Conservation (phyloP, 345 rosid species). For the Aquilaria sinensis region DNA sequence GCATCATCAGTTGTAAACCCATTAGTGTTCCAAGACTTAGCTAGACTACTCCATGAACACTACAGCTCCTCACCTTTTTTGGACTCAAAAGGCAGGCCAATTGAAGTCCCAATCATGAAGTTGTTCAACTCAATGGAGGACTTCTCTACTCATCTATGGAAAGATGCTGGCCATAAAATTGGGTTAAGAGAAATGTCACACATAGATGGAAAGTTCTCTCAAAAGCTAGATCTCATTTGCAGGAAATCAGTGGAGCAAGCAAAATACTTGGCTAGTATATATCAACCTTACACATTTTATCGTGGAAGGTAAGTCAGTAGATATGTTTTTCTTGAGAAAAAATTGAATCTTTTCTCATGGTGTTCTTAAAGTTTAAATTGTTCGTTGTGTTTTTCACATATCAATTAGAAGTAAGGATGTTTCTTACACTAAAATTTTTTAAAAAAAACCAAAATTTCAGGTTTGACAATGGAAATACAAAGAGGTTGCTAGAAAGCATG, state of each 20-base stretch:
- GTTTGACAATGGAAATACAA: constrained; percentile 82
- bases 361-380: too few relatives aligned
- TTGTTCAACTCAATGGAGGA: constrained; percentile 74
- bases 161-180: constrained; percentile 44
- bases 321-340: not conserved
- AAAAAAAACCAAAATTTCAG: constrained; percentile 18
- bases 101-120: constrained; percentile 69
- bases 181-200: constrained; percentile 31
- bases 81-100: constrained; percentile 75
- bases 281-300: constrained; percentile 86
- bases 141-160: constrained; percentile 64
- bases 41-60: constrained; percentile 55
- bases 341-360: not conserved
- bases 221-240: constrained; percentile 53
- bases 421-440: too few relatives aligned
- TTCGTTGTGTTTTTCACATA: too few relatives aligned
- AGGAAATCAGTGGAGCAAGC: constrained; percentile 80
- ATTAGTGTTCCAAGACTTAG: constrained; percentile 56
- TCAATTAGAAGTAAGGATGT: too few relatives aligned
- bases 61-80: constrained; percentile 61
- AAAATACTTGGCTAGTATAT: constrained; percentile 67
- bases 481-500: constrained; percentile 67
- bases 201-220: constrained; percentile 42
- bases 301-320: constrained; percentile 58
- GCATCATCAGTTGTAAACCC: constrained; percentile 93